A percentile compares a stretch with the other conserved stretches of the same genome.
Evolutionary conservation across 2,329 filamentous ascomycete species (phyloP).

Genomic region (Xylaria digitata): DNA sequence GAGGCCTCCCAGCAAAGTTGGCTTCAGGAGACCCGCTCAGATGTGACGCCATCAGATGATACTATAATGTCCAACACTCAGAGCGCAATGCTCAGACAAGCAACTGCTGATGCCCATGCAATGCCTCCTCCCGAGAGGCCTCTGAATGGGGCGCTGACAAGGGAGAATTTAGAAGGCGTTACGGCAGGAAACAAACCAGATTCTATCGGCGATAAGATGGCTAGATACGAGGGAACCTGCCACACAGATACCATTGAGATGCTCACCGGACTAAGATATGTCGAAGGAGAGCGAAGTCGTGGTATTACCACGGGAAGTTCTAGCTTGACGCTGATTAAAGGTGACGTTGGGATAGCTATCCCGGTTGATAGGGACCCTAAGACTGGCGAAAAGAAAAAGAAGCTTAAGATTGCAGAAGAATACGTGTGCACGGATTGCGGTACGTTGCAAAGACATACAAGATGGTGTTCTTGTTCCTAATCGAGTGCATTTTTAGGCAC

Average conservation of each 20-base stretch:
- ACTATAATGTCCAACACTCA: conserved; percentile 53
- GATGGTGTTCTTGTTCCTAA: conserved; percentile 11
- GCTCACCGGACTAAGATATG: conserved; percentile 87
- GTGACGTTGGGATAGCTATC: conserved; percentile 87
- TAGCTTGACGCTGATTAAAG: conserved; percentile 83
- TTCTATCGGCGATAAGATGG: conserved; percentile 86
- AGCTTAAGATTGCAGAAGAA: conserved; percentile 84
- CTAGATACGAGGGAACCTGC: conserved; percentile 78
- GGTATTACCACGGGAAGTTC: conserved; percentile 89
- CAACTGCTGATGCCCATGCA: conserved; percentile 56
- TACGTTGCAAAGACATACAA: conserved; percentile 51
- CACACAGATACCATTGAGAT: conserved; percentile 92
- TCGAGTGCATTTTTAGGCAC: conserved; percentile 64
- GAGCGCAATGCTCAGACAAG: conserved; percentile 49
- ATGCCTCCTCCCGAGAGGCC: conserved; percentile 77
- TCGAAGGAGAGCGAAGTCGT: conserved; percentile 86
- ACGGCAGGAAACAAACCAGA: conserved; percentile 74
- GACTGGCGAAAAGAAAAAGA: conserved; percentile 84
- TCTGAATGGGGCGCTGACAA: conserved; percentile 76
- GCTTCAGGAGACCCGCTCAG: conserved; percentile 66
- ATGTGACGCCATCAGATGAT: conserved; percentile 63
- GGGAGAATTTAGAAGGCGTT: conserved; percentile 82
- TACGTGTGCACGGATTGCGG: conserved; percentile 97
- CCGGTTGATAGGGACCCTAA: conserved; percentile 80
- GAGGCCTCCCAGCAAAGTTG: conserved; percentile 73